Percentiles rank a stretch among this genome's conserved stretches.
phyloP scores from a whole-genome alignment of 352 stramenopile species.

The Blastocystis sp. region DNA sequence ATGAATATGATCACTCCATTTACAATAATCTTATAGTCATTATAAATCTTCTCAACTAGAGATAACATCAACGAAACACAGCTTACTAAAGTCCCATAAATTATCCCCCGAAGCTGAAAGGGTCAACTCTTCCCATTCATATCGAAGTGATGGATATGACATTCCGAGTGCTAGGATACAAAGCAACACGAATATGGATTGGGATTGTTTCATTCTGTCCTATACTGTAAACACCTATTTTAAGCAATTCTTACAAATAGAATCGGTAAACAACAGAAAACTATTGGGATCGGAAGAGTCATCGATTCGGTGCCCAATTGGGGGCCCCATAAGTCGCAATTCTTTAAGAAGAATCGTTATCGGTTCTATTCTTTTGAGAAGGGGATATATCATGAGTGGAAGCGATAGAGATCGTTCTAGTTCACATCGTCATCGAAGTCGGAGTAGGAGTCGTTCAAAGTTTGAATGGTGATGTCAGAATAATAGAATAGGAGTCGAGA shows the following conservation, averaged over 20 bases:
- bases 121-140: background rate
- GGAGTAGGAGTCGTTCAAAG: background rate
- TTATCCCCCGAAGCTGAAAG: background rate
- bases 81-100: conserved; percentile 43
- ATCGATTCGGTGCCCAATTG: too few relatives aligned
- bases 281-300: too few relatives aligned
- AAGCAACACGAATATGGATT: background rate
- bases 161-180: conserved; percentile 10
- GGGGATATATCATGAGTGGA: background rate
- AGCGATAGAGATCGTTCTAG: background rate
- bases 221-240: too few relatives aligned
- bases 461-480: background rate
- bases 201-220: background rate
- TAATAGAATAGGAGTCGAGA: background rate
- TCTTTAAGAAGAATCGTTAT: too few relatives aligned
- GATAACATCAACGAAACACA: background rate
- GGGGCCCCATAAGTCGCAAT: too few relatives aligned
- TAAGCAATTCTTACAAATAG: too few relatives aligned
- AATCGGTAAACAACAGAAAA: too few relatives aligned
- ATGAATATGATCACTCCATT: conserved; percentile 50
- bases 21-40: conserved; percentile 50
- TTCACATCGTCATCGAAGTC: conserved; percentile 22
- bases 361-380: too few relatives aligned
- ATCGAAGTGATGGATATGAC: background rate
- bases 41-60: conserved; percentile 46